Evolutionary conservation across 1,284 basidiomycete genomes (phyloP).

Genomic region (Sphagnurus paluster): DNA sequence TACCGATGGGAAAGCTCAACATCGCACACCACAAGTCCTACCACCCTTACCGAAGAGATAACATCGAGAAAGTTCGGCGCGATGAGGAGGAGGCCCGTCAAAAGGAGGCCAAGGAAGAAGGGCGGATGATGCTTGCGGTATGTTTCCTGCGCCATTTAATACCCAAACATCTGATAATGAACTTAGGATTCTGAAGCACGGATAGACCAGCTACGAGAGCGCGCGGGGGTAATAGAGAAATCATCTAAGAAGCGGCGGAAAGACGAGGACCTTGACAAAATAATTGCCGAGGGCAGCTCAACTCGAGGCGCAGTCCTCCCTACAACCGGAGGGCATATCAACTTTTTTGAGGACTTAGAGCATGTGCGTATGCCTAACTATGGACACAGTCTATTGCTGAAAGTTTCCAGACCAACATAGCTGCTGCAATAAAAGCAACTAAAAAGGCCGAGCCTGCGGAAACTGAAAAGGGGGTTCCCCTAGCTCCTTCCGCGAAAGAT

Average conservation of each 20-base stretch:
- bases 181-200: conserved; percentile 76
- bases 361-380: no score
- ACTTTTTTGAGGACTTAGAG: conserved; percentile 77
- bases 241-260: conserved; percentile 36
- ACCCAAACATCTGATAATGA: conserved; percentile 17
- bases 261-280: conserved; percentile 40
- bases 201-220: conserved; percentile 63
- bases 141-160: conserved; percentile 25
- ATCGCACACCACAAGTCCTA: conserved; percentile 91
- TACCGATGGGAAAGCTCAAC: conserved; percentile 75
- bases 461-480: conserved; percentile 66
- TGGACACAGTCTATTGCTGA: no score
- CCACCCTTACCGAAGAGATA: conserved; percentile 82
- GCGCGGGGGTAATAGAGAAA: conserved; percentile 43
- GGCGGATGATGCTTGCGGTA: conserved; percentile 69
- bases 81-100: conserved; percentile 81
- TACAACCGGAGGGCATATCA: conserved; percentile 64
- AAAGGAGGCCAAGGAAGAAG: conserved; percentile 68
- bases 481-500: conserved; percentile 73
- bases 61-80: conserved; percentile 73
- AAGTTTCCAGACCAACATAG: conserved; percentile 41
- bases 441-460: conserved; percentile 50
- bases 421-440: conserved; percentile 43
- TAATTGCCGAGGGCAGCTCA: conserved; percentile 29
- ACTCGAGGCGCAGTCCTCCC: conserved; percentile 41